phyloP scores from a whole-genome alignment of 1,284 basidiomycete genomes.

The Neotropicomus parvogracilis region DNA sequence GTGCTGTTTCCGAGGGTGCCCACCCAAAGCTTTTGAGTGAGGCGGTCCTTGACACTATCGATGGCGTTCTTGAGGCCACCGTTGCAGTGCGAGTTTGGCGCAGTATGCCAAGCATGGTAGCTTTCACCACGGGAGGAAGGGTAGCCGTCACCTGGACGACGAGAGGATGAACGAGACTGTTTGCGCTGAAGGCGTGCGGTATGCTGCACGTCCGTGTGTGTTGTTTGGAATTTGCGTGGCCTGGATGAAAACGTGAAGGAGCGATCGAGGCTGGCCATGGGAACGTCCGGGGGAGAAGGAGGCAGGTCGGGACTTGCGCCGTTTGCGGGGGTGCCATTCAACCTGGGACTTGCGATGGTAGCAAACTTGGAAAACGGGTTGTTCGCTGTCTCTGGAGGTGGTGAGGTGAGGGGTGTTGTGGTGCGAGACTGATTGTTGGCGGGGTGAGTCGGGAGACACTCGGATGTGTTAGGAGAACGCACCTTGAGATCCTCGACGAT shows the following conservation, averaged over 20 bases:
- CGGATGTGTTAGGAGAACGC: background rate
- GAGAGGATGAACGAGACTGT: conserved; percentile 50
- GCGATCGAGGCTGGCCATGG: conserved; percentile 23
- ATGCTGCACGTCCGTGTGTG: conserved; percentile 35
- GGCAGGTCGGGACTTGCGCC: background rate
- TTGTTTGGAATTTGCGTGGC: conserved; percentile 40
- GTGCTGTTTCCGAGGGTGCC: conserved; percentile 73
- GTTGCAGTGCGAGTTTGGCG: conserved; percentile 71
- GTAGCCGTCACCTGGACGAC: conserved; percentile 28
- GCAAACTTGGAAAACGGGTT: conserved; percentile 43
- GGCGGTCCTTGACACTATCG: conserved; percentile 54
- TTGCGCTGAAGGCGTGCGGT: conserved; percentile 40
- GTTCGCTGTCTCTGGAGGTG: conserved; percentile 36
- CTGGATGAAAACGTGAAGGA: conserved; percentile 21
- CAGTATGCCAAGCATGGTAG: conserved; percentile 49
- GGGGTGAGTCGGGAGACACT: background rate
- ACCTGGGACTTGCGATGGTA: conserved; percentile 19
- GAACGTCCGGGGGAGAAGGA: conserved; percentile 26
- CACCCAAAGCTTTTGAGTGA: conserved; percentile 67
- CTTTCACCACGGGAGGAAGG: conserved; percentile 15
- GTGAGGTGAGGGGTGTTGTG: conserved; percentile 38
- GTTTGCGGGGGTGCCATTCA: conserved; percentile 4
- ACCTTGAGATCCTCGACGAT: conserved; percentile 78
- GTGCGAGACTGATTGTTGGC: conserved; percentile 36
- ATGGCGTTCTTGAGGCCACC: conserved; percentile 79